Conservation (phyloP, 306 rosid genomes). For the Cucurbita argyrosperma region DNA sequence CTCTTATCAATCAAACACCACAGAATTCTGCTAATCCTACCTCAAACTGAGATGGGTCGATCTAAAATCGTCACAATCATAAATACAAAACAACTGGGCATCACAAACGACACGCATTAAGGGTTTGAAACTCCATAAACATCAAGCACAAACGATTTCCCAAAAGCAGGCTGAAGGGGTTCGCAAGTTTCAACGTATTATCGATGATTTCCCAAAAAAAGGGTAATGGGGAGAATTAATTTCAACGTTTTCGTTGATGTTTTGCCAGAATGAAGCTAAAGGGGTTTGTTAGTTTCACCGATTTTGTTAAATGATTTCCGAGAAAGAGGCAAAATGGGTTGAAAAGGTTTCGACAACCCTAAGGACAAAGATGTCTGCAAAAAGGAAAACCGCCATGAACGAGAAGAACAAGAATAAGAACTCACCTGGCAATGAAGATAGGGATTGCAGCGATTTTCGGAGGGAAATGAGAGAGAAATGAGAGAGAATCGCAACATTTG, state of each 20-base stretch:
- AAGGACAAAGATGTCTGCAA: not conserved
- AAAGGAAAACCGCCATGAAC: not conserved
- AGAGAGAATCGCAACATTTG: not conserved
- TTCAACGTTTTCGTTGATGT: not conserved
- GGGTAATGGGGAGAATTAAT: not conserved
- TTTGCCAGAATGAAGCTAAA: not conserved
- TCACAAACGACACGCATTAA: not conserved
- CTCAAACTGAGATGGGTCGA: not conserved
- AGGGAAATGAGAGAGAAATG: not conserved
- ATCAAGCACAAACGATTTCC: not conserved
- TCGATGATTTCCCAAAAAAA: not conserved
- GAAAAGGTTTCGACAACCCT: not conserved
- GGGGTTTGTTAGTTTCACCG: not conserved
- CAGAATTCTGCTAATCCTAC: not conserved
- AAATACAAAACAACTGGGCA: not conserved
- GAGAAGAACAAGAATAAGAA: not conserved
- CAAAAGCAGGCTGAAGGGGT: not conserved
- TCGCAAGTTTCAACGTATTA: not conserved
- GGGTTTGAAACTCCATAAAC: not conserved
- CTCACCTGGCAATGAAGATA: not conserved
- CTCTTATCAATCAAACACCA: not conserved
- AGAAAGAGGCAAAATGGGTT: not conserved
- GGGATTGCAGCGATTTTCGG: conserved; percentile 4
- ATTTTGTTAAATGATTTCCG: not conserved
- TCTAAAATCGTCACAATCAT: not conserved